Conservation (phyloP, 2,329 filamentous ascomycete species). For the Colletotrichum trifolii region DNA sequence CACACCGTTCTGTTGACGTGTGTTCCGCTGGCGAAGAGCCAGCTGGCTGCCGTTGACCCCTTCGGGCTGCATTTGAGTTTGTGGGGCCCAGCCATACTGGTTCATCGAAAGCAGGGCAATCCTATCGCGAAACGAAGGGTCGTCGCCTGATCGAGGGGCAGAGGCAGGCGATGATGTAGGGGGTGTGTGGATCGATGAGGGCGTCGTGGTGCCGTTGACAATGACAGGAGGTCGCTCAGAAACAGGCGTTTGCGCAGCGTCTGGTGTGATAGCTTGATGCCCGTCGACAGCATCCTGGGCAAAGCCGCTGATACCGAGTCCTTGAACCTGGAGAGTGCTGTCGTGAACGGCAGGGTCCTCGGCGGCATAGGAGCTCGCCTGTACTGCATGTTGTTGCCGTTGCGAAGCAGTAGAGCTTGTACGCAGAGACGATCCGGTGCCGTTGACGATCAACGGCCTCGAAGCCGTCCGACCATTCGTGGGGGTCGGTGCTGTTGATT, state of each 20-base stretch:
- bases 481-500: constrained; percentile 51
- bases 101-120: constrained; percentile 57
- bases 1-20: constrained; percentile 58
- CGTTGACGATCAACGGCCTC: constrained; percentile 64
- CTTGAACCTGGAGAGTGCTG: constrained; percentile 43
- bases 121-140: constrained; percentile 54
- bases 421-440: constrained; percentile 58
- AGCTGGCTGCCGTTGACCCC: constrained; percentile 45
- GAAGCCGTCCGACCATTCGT: constrained; percentile 49
- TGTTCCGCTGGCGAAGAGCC: constrained; percentile 49
- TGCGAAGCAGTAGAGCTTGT: constrained; percentile 44
- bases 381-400: constrained; percentile 3
- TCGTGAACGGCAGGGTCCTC: constrained; percentile 43
- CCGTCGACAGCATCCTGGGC: constrained; percentile 12
- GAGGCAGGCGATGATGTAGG: constrained; percentile 27
- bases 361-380: constrained; percentile 28
- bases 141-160: constrained; percentile 41
- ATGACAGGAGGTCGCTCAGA: constrained; percentile 46
- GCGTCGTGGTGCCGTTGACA: constrained; percentile 48
- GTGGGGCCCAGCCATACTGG: constrained; percentile 26
- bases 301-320: constrained; percentile 29
- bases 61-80: constrained; percentile 36
- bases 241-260: constrained; percentile 34
- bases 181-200: constrained; percentile 25
- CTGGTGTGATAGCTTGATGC: constrained; percentile 3